These are phyloP conservation scores for Lichina pygmaea DNA, from an alignment of 495 filamentous ascomycete genomes.

Conservation along the genomic window DNA sequence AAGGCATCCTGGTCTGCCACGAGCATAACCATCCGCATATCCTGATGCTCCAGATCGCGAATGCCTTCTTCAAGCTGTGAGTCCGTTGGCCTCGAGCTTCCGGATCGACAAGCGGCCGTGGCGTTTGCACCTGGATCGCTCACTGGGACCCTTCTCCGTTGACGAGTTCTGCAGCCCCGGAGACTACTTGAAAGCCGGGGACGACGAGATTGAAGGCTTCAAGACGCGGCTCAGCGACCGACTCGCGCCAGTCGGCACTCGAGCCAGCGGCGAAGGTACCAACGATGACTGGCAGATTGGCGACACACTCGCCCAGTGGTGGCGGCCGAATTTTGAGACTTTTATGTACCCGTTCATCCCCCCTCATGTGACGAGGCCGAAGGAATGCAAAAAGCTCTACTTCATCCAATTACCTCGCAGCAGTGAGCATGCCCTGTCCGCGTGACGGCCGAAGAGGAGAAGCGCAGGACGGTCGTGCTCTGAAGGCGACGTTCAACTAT, in stretches of 20 bases:
- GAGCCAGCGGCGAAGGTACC: slow-evolving; percentile 66
- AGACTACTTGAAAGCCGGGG: slow-evolving; percentile 74
- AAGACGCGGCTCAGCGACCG: slow-evolving; percentile 78
- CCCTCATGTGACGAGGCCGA: slow-evolving; percentile 80
- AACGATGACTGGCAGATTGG: slow-evolving; percentile 81
- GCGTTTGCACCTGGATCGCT: background rate
- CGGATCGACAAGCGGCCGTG: background rate
- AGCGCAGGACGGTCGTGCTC: too few species aligned
- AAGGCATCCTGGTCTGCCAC: slow-evolving; percentile 89
- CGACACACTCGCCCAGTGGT: slow-evolving; percentile 92
- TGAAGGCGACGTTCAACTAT: background rate
- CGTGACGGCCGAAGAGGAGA: background rate
- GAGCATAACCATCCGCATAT: slow-evolving; percentile 98
- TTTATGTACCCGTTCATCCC: slow-evolving; percentile 99
- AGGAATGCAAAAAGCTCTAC: slow-evolving; percentile 98
- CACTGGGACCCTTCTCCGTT: background rate
- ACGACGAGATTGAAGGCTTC: slow-evolving; percentile 82
- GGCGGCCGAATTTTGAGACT: slow-evolving; percentile 94
- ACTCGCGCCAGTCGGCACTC: slow-evolving; percentile 66
- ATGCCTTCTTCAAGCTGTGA: slow-evolving; percentile 92
- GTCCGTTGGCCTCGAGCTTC: slow-evolving; percentile 2
- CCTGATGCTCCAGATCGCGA: slow-evolving; percentile 94
- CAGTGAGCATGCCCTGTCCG: slow-evolving; percentile 27
- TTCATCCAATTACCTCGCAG: slow-evolving; percentile 80
- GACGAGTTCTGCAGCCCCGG: slow-evolving; percentile 34